Evolutionary conservation across 176 grass and related monocot species (phyloP).

Genomic region (Zea mays): Zm-B73-REFERENCE-NAM-5.0 NC_050097.1:134811501-134812000

Average conservation of each 20-base stretch:
- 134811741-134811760: conserved; percentile 99
- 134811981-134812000: conserved; percentile 96
- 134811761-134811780: conserved; percentile 96
- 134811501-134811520: conserved; percentile 90
- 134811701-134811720: background rate
- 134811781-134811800: conserved; percentile 93
- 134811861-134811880: conserved; percentile 24
- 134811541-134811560: conserved; percentile 94
- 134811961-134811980: conserved; percentile 93
- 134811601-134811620: conserved; percentile 85
- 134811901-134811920: background rate
- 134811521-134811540: conserved; percentile 83
- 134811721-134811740: conserved; percentile 59
- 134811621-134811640: conserved; percentile 51
- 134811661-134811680: background rate
- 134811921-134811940: conserved; percentile 80
- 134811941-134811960: conserved; percentile 93
- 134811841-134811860: conserved; percentile 72
- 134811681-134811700: background rate
- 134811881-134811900: background rate
- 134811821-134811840: conserved; percentile 85
- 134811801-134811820: conserved; percentile 95
- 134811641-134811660: conserved; percentile 17
- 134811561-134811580: conserved; percentile 84
- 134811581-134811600: conserved; percentile 97